Evolutionary conservation across 208 protist species (phyloP), one percentile per base, ranked within the genome.

Genomic region (Strigomonas galati): DNA sequence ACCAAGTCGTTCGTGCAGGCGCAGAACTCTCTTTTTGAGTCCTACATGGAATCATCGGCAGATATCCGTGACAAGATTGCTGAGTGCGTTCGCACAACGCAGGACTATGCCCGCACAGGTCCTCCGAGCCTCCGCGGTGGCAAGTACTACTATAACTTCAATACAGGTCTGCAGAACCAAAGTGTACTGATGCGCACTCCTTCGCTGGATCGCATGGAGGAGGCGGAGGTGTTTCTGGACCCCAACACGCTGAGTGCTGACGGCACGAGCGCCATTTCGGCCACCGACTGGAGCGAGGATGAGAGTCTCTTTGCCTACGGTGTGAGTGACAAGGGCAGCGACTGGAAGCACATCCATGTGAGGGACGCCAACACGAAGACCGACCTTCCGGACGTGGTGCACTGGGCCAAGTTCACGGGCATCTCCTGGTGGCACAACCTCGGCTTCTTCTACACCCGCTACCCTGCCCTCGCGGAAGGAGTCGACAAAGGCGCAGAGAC

Each of bases 381-480:
- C 63, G 72, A 86, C 61, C 69, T 93, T 28, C 37, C 70, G 14
- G 93, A 97, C 65, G 76, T 83, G 17, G 56, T 97, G 28, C 59
- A 93, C 48, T 98, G 87, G 84, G 87, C 79, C 14, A 98, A 98
- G 81, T 98, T 97, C 69, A 86, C 91, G 12, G 62, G 59, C 62
- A 80, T 97, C 65, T 66, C 86, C 32, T 98, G 84, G 86, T 92
- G 81, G 76, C 65, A 59, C 26, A 84, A 93, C 68, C 51, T 81
- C 0, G 96, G 96, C 51, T 98, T 98, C 67, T 98, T 97, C 76
- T 98, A 98, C 78, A 82, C 80, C 26, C 84, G 92, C 71, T 98
- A 88, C 67, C 83, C 84, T 17, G 76, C 76, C 21, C 74, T 93
- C 6, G 46, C 44, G 15, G 87, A 84, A 23, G 74, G 73, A 23